phyloP scores from a whole-genome alignment of 345 rosid species.

The Pistacia vera region DNA sequence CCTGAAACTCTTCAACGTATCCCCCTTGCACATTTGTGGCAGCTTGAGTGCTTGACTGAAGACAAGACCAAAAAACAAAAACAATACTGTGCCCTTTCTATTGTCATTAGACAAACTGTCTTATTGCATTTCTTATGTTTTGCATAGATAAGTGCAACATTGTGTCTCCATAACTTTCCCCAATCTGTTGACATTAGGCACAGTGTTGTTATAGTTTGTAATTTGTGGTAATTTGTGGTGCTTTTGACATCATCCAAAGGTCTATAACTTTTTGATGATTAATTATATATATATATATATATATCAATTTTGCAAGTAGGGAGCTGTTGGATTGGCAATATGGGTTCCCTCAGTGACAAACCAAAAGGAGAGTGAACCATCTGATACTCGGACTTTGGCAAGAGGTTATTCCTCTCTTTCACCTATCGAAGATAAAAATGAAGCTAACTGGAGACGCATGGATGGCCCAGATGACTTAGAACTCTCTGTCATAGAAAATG shows the following conservation, averaged over 20 bases:
- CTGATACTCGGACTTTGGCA: slow-evolving; percentile 51
- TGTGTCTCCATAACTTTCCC: background rate
- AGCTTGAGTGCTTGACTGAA: no score
- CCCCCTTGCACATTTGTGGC: no score
- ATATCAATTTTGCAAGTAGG: slow-evolving; percentile 45
- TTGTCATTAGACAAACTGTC: background rate
- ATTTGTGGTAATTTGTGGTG: background rate
- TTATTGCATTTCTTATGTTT: slow-evolving; percentile 14
- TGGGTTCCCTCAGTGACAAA: slow-evolving; percentile 98
- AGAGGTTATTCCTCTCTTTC: slow-evolving; percentile 78
- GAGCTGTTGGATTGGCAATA: slow-evolving; percentile 98
- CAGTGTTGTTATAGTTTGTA: slow-evolving; percentile 3
- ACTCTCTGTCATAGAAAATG: slow-evolving; percentile 54
- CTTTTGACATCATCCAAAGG: background rate
- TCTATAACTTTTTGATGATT: background rate
- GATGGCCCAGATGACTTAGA: slow-evolving; percentile 59
- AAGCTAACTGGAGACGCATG: slow-evolving; percentile 42
- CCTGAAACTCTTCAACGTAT: no score
- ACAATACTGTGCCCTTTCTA: background rate
- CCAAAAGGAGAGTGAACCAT: slow-evolving; percentile 75
- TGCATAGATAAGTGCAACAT: background rate
- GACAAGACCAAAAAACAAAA: no score
- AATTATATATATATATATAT: background rate
- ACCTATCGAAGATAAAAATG: slow-evolving; percentile 53
- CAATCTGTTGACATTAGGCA: background rate